Evolutionary conservation across 805 yeast genomes (phyloP).

Genomic region (Jamesozyma lodderae): DNA sequence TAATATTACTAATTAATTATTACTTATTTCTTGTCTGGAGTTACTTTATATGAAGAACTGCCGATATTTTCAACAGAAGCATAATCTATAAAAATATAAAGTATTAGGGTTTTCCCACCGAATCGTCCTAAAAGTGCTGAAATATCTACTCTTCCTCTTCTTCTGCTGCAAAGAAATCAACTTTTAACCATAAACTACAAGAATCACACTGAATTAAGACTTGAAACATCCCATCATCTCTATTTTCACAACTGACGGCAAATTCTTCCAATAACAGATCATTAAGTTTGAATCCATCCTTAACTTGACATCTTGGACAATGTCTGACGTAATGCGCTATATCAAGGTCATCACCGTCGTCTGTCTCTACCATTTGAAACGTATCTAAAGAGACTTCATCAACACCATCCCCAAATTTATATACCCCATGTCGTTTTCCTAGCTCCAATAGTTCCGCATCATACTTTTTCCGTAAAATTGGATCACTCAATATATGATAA

Average conservation of each 20-base stretch:
- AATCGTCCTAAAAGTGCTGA: too few relatives aligned
- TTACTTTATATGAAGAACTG: too few relatives aligned
- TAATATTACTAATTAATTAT: too few relatives aligned
- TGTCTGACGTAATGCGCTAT: conserved; percentile 28
- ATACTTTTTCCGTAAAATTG: conserved; percentile 37
- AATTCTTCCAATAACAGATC: conserved; percentile 53
- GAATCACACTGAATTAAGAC: conserved; percentile 70
- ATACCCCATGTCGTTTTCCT: conserved; percentile 28
- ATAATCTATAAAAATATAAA: too few relatives aligned
- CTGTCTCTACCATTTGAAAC: conserved; percentile 31
- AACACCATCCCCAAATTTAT: conserved; percentile 52
- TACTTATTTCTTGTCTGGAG: too few relatives aligned
- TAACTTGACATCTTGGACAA: conserved; percentile 60
- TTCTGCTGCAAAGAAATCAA: conserved; percentile 43
- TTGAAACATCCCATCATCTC: conserved; percentile 41
- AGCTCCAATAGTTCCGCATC: conserved; percentile 37
- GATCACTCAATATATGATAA: conserved; percentile 44
- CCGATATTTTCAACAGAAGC: too few relatives aligned
- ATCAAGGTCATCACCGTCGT: conserved; percentile 20
- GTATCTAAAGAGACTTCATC: conserved; percentile 61
- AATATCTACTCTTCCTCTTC: too few relatives aligned
- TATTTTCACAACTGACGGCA: conserved; percentile 33
- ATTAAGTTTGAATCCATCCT: conserved; percentile 45
- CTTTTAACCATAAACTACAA: conserved; percentile 82
- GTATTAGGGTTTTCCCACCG: too few relatives aligned